Evolutionary conservation across 2,329 filamentous ascomycete species (phyloP), one percentile per base, ranked within the genome.

Genomic region (Xylariales sp.): DNA sequence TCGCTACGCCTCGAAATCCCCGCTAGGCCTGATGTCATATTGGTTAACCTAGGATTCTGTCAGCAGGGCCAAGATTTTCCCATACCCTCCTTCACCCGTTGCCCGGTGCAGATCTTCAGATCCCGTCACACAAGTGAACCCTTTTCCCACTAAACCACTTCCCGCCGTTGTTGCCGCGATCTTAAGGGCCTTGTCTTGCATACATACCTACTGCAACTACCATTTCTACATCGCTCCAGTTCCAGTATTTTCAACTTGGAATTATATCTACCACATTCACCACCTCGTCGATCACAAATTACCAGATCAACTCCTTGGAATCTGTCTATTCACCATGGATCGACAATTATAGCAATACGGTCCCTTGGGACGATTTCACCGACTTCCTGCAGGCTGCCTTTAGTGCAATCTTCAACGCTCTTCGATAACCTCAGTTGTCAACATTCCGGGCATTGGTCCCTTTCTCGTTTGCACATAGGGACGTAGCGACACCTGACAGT

Each of bases 311-410:
- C n/a, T n/a, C n/a, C n/a, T n/a, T n/a, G n/a, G n/a, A n/a, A n/a
- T n/a, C n/a, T n/a, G n/a, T n/a, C n/a, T n/a, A n/a, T n/a, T n/a
- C 42, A 53, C 29, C 28, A 60, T 60, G 58, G 45, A 46, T 47
- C 45, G 55, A 36, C 50, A 52, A 45, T 64, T 63, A 65, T 65
- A 66, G 61, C 62, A 56, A 56, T 43, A 52, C 60, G 58, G 63
- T 66, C 63, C 62, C 54, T 64, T 64, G 63, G 63, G 63, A 65
- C 63, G 60, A 53, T 51, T 45, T 43, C 52, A 50, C 43, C 48
- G 50, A 44, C 43, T 47, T 47, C 50, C 51, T 49, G 49, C 47
- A 55, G 51, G 49, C 48, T 50, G 40, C 52, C 52, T 46, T 40
- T 42, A 25, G 44, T 54, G 46, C 46, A 48, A 43, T 45, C 46